Evolutionary conservation across 2,329 filamentous ascomycete genomes (phyloP).

Genomic region (Boeremia exigua): DNA sequence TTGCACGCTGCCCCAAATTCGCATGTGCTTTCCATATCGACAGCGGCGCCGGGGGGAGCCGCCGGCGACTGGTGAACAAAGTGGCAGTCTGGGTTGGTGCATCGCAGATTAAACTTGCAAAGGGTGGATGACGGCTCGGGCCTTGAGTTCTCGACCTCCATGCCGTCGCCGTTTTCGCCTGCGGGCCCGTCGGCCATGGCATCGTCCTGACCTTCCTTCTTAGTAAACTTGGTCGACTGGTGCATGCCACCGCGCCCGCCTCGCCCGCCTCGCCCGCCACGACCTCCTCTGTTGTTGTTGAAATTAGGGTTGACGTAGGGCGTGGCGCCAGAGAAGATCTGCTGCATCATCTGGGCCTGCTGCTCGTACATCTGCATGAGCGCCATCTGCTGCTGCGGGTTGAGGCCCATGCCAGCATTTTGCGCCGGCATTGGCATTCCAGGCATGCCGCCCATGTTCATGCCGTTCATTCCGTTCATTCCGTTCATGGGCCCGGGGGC

Average conservation of each 20-base stretch:
- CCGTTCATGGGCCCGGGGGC: slow-evolving; percentile 47
- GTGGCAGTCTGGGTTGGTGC: slow-evolving; percentile 86
- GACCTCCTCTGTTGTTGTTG: slow-evolving; percentile 43
- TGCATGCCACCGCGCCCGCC: slow-evolving; percentile 64
- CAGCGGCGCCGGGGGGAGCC: slow-evolving; percentile 74
- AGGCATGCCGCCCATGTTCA: slow-evolving; percentile 40
- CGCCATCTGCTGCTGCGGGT: slow-evolving; percentile 73
- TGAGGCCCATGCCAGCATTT: slow-evolving; percentile 53
- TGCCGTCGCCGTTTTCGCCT: slow-evolving; percentile 51
- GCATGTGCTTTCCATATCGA: slow-evolving; percentile 84
- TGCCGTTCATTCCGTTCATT: slow-evolving; percentile 40
- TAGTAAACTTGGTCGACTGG: slow-evolving; percentile 59
- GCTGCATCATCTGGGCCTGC: slow-evolving; percentile 67
- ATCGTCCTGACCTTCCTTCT: slow-evolving; percentile 51
- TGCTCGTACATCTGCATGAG: slow-evolving; percentile 82
- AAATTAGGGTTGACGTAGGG: slow-evolving; percentile 62
- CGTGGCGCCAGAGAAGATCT: slow-evolving; percentile 47
- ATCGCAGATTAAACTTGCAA: slow-evolving; percentile 89
- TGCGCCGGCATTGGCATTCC: slow-evolving; percentile 45
- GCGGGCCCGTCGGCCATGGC: slow-evolving; percentile 46
- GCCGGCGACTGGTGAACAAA: slow-evolving; percentile 95
- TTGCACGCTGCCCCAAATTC: slow-evolving; percentile 90
- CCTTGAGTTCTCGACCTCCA: slow-evolving; percentile 70
- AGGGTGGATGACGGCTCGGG: slow-evolving; percentile 68
- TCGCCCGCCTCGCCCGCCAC: slow-evolving; percentile 37